Base-by-base conservation (phyloP, 1,284 basidiomycete genomes). In the Albatrellus sp. region DNA sequence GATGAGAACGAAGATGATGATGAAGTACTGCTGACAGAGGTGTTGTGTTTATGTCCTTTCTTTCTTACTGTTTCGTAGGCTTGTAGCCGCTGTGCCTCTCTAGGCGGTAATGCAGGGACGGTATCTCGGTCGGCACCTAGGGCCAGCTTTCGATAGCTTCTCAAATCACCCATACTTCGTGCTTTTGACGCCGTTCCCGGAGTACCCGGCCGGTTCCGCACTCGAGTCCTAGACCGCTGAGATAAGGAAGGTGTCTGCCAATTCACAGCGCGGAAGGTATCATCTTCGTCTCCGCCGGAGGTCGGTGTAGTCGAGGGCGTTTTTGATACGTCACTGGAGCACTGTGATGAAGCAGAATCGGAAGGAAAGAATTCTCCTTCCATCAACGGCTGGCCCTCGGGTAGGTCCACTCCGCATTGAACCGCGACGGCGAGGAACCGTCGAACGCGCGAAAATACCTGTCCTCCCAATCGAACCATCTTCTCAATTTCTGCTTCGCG, bases 331-430 rank as follows among this genome's bases (percentile, higher is more conserved):
- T 14, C 33, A 16, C 45, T 42, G 7, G 43, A 42, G 28, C 43
- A 39, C 33, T 48, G 48, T 24, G 50, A 39, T 3, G 50, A 41
- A 2, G 16, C 14, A 2, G 51, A 52, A 41, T 61, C 61, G 13
- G 66, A 62, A 38, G 66, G 60, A 40, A 50, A 55, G n/a, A 57
- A 56, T 29, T 38, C 55, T 60, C n/a, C 34, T 24, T 40, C 39
- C 28, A 30, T 31, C 7, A 59, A 60, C 11, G 63, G 61, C 30
- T 69, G 67, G 13, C 62, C 62, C 37, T 64, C 71, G 0, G 81
- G 83, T n/a, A 90, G 68, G 42, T 80, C 72, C 14, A 93, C 65
- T 11, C 88, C 90, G 57, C 80, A 89, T 48, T 89, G 82, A 33
- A 81, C 73, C 7, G 87, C 86, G 36, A 89, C 70, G 2, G 75